A percentile compares a stretch with the other conserved stretches of the same genome.
These are phyloP conservation scores for Diatrype stigma DNA, from an alignment of 2,329 filamentous ascomycete genomes.

Conservation along the genomic window DNA sequence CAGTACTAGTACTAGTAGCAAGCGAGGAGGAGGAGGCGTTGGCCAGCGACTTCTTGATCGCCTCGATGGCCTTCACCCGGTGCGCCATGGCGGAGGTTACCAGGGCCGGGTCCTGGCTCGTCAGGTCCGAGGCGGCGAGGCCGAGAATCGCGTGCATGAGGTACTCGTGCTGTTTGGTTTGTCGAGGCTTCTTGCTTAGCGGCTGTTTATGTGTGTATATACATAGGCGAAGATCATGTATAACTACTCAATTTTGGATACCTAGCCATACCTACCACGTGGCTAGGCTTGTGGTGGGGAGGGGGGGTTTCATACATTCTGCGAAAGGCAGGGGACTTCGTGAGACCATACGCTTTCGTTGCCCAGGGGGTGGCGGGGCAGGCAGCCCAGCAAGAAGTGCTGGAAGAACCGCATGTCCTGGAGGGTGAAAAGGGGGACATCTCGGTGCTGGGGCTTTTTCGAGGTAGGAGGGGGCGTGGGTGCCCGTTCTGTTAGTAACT, in stretches of 20 bases:
- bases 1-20: too few species aligned
- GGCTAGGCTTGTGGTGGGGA: neutral
- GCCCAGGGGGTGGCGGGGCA: conserved; percentile 61
- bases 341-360: conserved; percentile 65
- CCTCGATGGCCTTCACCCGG: conserved; percentile 60
- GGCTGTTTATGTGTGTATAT: too few species aligned
- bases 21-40: too few species aligned
- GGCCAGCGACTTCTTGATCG: conserved; percentile 52
- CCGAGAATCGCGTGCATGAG: conserved; percentile 65
- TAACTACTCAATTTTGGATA: too few species aligned
- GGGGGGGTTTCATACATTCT: conserved; percentile 45
- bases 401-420: conserved; percentile 68
- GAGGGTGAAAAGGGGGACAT: conserved; percentile 54
- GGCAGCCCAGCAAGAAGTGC: conserved; percentile 58
- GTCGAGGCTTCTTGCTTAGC: too few species aligned
- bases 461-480: neutral
- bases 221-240: too few species aligned
- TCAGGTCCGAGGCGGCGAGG: conserved; percentile 62
- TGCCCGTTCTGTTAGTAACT: too few species aligned
- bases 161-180: conserved; percentile 50
- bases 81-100: conserved; percentile 57
- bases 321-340: conserved; percentile 62
- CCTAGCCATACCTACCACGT: too few species aligned
- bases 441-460: conserved; percentile 48
- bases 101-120: conserved; percentile 44